Percentiles rank a stretch among this genome's conserved stretches.
Evolutionary conservation across 345 rosid genomes (phyloP).

Genomic region (Populus pruinosa): DNA sequence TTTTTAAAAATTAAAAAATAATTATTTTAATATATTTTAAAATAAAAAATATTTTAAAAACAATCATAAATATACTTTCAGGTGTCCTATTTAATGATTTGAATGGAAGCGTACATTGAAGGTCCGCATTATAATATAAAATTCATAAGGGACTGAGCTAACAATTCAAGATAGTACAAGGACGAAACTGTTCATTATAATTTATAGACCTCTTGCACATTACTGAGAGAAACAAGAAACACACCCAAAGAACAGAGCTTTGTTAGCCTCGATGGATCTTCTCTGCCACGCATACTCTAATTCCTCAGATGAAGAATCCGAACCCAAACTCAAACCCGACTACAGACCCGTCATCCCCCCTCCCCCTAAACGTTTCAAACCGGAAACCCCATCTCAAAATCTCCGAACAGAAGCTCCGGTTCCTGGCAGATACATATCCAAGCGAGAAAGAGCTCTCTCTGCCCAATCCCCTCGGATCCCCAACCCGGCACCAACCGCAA

Average conservation of each 20-base stretch:
- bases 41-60: no score
- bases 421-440: slow-evolving; percentile 66
- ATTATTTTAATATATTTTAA: no score
- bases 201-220: not conserved
- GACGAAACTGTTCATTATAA: not conserved
- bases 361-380: slow-evolving; percentile 10
- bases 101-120: not conserved
- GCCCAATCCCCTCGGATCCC: slow-evolving; percentile 5
- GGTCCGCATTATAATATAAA: no score
- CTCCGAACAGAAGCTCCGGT: slow-evolving; percentile 38
- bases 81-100: no score
- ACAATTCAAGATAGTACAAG: not conserved
- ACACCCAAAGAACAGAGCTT: not conserved
- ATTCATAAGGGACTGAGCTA: not conserved
- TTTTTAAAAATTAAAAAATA: no score
- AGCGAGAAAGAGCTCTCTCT: slow-evolving; percentile 55
- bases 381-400: not conserved
- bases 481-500: not conserved
- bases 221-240: not conserved
- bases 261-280: slow-evolving; percentile 38
- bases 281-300: slow-evolving; percentile 48
- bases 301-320: slow-evolving; percentile 42
- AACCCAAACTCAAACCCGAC: slow-evolving; percentile 13
- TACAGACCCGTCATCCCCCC: not conserved
- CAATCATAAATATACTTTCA: accelerated